Evolutionary conservation across 2,329 filamentous ascomycete genomes (phyloP), one percentile per base, ranked within the genome.

Genomic region (Teratosphaeria pseudoeucalypti): DNA sequence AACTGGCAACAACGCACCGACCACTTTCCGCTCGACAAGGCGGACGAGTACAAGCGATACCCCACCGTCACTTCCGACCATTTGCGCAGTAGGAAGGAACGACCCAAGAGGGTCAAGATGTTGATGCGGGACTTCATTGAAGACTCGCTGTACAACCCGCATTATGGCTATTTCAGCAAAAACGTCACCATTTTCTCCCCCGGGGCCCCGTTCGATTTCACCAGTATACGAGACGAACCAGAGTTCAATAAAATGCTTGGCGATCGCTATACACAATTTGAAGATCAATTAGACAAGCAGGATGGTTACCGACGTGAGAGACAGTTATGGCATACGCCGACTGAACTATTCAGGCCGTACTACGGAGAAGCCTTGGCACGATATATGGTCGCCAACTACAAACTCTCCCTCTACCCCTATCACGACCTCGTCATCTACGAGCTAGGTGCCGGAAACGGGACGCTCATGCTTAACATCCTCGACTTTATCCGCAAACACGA

Each of bases 401-500:
- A 94, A 72, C 84, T 96, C 72, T 90, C 89, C 53, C 84, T 90
- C 59, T 97, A 94, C 73, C 94, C 94, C 2, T 96, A 97, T 78
- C 87, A 96, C 75, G 94, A 99, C 75, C 83, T 99, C 57, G 89
- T 95, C 68, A 95, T 99, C 73, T 99, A 96, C 81, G 94, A 99
- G 74, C 95, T 99, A 88, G 94, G 94, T 57, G 94, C 94, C 47
- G 94, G 94, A 68, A 92, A 96, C 69, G 94, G 94, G 63, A 99
- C 95, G 0, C 83, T 99, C 71, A 99, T 99, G 94, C 82, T 94
- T 71, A 99, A 99, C 74, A 92, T 99, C 60, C 82, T 99, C 62
- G 92, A 99, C 79, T 96, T 95, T 74, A 95, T 99, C 73, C 89
- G 92, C 63, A 87, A 89, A 65, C 82, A 86, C 53, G 89, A 97